Evolutionary conservation across 2,329 filamentous ascomycete species (phyloP), one percentile per base, ranked within the genome.

Genomic region (Dothideomycetes sp.): DNA sequence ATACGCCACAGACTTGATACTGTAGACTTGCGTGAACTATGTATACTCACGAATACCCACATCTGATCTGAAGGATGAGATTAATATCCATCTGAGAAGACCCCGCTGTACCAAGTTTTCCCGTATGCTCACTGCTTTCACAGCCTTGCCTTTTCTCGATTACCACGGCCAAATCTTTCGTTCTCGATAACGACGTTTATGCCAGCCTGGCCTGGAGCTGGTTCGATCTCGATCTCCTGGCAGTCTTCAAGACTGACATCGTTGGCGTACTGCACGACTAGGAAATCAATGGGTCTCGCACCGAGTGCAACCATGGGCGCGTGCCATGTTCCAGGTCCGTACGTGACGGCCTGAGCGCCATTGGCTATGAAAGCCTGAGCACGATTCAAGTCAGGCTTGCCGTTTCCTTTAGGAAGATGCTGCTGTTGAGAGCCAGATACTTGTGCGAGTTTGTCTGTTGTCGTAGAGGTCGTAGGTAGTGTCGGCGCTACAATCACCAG

Each of bases 291-390:
- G 15, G 78, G 70, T 40, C 68, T 64, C 32, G 64, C 60, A 1
- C 88, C 88, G 33, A 96, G 62, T 12, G 85, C 87, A 11, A 87
- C 83, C 89, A 98, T 96, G 1, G 91, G 91, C 46, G 89, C 87
- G 67, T 98, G 91, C 89, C 81, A 98, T 40, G 87, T 95, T 4
- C 86, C 91, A 1, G 84, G 79, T 1, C 76, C 86, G 60, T 96
- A 98, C 3, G 87, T 95, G 11, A 98, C 85, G 8, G 86, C 88
- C 65, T 94, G 86, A 17, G 73, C 71, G 3, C 78, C 80, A 35
- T 71, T 75, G 1, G 84, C 88, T 41, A 93, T 64, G 58, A 95
- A 98, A 0, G 87, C 89, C 50, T 70, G 73, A 27, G 94, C 53
- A 7, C 74, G 70, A 16, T 60, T 58, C 28, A 94, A 56, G 59